These are phyloP conservation scores for Teunomyces panamensis DNA, from an alignment of 805 yeast species.

Conservation along the genomic window DNA sequence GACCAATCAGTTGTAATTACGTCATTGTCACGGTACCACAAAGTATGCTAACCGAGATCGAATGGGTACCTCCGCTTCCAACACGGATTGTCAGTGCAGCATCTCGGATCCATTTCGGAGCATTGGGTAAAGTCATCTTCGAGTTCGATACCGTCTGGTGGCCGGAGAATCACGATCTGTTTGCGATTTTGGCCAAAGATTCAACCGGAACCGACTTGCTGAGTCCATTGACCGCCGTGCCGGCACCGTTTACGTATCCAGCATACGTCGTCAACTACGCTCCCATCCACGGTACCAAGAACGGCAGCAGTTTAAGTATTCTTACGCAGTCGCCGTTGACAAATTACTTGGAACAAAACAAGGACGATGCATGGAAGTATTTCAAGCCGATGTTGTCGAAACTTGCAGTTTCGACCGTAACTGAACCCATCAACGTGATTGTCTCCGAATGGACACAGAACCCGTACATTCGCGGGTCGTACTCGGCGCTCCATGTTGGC, in stretches of 20 bases:
- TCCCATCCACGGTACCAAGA: conserved; percentile 29
- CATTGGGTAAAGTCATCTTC: conserved; percentile 42
- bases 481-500: conserved; percentile 65
- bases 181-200: conserved; percentile 40
- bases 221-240: conserved; percentile 17
- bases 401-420: conserved; percentile 17
- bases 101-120: conserved; percentile 30
- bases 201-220: neutral
- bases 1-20: conserved; percentile 44
- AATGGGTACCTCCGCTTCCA: conserved; percentile 58
- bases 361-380: conserved; percentile 53
- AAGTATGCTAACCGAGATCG: conserved; percentile 57
- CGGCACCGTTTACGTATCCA: conserved; percentile 58
- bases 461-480: conserved; percentile 78
- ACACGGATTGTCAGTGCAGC: conserved; percentile 28
- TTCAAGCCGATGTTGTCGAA: conserved; percentile 51
- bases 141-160: conserved; percentile 43
- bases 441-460: conserved; percentile 76
- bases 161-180: conserved; percentile 43
- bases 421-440: conserved; percentile 35
- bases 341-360: conserved; percentile 49
- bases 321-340: conserved; percentile 76
- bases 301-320: conserved; percentile 54
- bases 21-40: conserved; percentile 76
- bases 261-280: conserved; percentile 58